phyloP scores from a whole-genome alignment of 2,329 filamentous ascomycete species.

The Chaetomiaceae sp. region DNA sequence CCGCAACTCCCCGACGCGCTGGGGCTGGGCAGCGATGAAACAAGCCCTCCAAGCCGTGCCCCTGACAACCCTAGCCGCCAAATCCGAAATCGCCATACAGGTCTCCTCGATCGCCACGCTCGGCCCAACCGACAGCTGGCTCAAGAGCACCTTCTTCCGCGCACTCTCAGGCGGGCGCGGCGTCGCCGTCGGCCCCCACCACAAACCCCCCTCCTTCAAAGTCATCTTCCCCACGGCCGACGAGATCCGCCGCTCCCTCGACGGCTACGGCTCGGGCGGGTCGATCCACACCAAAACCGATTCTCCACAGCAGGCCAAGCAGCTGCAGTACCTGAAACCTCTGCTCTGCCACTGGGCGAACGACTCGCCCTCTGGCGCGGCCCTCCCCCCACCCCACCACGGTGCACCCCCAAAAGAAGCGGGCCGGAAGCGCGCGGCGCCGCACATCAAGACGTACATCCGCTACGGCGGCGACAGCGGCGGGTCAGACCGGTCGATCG shows the following conservation, averaged over 20 bases:
- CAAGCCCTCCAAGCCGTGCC: constrained; percentile 54
- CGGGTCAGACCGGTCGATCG: constrained; percentile 44
- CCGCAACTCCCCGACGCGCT: constrained; percentile 52
- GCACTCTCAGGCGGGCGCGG: no score
- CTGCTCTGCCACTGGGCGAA: constrained; percentile 73
- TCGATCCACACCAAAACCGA: constrained; percentile 81
- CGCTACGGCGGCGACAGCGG: constrained; percentile 49
- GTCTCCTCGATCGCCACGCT: constrained; percentile 81
- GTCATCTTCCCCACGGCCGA: constrained; percentile 77
- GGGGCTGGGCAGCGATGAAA: constrained; percentile 70
- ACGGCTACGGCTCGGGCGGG: constrained; percentile 70
- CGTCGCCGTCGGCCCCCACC: constrained; percentile 32
- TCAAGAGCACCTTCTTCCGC: constrained; percentile 59
- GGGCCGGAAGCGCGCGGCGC: constrained; percentile 65
- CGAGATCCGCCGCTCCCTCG: constrained; percentile 70
- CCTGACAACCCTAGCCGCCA: constrained; percentile 34
- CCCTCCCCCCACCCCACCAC: constrained; percentile 21
- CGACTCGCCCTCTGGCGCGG: constrained; percentile 41
- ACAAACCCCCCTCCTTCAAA: constrained; percentile 48
- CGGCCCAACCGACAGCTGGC: constrained; percentile 65
- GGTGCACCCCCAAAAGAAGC: constrained; percentile 37
- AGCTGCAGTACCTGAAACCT: constrained; percentile 66
- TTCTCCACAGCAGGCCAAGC: constrained; percentile 64
- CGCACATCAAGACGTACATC: constrained; percentile 87
- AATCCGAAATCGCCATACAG: constrained; percentile 54